Evolutionary conservation across 1,284 basidiomycete species (phyloP).

Genomic region (Boletus sp.): DNA sequence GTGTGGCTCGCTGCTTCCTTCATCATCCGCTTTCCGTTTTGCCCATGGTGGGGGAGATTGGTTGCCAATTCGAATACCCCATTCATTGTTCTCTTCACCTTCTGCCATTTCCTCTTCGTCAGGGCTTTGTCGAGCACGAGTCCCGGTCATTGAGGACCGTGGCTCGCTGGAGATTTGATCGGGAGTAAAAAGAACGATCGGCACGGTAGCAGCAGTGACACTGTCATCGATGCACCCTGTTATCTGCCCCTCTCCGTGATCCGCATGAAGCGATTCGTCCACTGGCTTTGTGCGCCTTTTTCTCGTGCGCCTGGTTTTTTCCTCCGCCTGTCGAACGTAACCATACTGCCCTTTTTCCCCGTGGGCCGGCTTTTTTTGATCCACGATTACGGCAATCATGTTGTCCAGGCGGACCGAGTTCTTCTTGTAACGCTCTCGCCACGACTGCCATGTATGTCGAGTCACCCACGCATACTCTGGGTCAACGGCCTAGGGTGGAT

Average conservation of each 20-base stretch:
- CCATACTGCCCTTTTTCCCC: conserved; percentile 76
- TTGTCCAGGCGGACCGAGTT: conserved; percentile 61
- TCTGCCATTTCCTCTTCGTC: conserved; percentile 59
- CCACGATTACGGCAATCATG: conserved; percentile 60
- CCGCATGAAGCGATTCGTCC: conserved; percentile 25
- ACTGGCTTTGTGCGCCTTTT: conserved; percentile 42
- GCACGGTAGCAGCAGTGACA: conserved; percentile 9
- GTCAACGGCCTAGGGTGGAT: conserved; percentile 42
- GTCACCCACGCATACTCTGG: conserved; percentile 73
- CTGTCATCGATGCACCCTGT: conserved; percentile 23
- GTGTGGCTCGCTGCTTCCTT: conserved; percentile 17
- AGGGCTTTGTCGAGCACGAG: conserved; percentile 33
- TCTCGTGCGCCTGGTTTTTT: conserved; percentile 53
- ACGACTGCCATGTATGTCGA: conserved; percentile 83
- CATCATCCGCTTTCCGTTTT: conserved; percentile 48
- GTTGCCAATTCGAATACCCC: conserved; percentile 60
- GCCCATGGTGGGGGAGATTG: conserved; percentile 65
- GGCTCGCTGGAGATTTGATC: conserved; percentile 19
- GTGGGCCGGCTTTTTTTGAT: conserved; percentile 56
- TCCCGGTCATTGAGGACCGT: conserved; percentile 15
- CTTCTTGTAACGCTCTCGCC: conserved; percentile 83
- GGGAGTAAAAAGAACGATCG: conserved; percentile 28
- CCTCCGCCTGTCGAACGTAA: conserved; percentile 67
- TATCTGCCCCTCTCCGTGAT: conserved; percentile 25
- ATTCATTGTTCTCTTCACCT: conserved; percentile 53